Evolutionary conservation across 108 stramenopile genomes (phyloP).

Genomic region (Stephanodiscus triporus): DNA sequence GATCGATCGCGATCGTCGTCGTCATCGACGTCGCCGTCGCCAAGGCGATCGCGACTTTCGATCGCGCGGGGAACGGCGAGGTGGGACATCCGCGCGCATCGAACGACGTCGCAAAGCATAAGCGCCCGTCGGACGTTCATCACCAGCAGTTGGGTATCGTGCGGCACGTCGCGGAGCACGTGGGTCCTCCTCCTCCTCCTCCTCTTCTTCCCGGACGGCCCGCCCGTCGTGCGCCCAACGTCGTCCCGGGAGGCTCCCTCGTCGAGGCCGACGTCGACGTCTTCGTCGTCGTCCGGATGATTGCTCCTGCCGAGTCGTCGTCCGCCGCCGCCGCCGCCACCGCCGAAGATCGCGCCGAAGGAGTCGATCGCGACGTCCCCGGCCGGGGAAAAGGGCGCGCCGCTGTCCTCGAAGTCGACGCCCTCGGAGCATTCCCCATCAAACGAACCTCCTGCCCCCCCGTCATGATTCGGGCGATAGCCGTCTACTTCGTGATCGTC

Average conservation of each 20-base stretch:
- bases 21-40: conserved; percentile 2
- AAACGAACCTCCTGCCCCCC: neutral
- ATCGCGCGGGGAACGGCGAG: neutral
- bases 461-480: conserved; percentile 2
- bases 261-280: neutral
- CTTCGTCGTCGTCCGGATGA: conserved; percentile 7
- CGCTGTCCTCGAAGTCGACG: conserved; percentile 4
- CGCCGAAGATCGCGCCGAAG: conserved; percentile 15
- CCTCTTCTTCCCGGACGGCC: neutral
- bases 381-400: conserved; percentile 15
- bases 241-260: too few relatives aligned
- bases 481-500: conserved; percentile 11
- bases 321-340: neutral
- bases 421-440: neutral
- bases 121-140: conserved; percentile 54
- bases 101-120: conserved; percentile 49
- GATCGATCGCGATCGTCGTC: neutral
- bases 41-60: neutral
- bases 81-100: conserved; percentile 2
- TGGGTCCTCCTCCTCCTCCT: conserved; percentile 33
- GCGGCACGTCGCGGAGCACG: conserved; percentile 48
- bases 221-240: too few relatives aligned
- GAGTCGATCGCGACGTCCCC: conserved; percentile 34
- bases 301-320: conserved; percentile 3
- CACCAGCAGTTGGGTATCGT: conserved; percentile 48